Evolutionary conservation across 2,329 filamentous ascomycete species (phyloP), one percentile per base, ranked within the genome.

Genomic region (Fusarium hainanense): DNA sequence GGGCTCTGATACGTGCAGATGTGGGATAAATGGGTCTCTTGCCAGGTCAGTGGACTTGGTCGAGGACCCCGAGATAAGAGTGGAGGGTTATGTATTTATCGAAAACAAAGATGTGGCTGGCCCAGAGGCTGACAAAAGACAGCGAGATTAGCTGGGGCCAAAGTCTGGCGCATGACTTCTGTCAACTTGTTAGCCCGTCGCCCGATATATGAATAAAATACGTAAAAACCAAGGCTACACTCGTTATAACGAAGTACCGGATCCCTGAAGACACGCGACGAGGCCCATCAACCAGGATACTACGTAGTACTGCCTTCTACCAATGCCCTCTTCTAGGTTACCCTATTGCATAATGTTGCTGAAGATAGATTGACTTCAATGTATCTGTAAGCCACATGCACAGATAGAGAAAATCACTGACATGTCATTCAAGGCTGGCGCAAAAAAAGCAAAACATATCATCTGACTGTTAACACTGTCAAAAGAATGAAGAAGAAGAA

Each of bases 181-280:
- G 42, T 66, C 61, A 40, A 8, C 6, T 4, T 21, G 1, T 12
- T 4, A 16, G 3, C 8, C 14, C 10, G 3, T 20, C 13, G 14
- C 28, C n/a, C 30, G 11, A 4, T 66, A 55, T 14, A 6, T 10
- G 21, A 23, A 61, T 50, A 55, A 16, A 7, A 21, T 44, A 58
- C 42, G 14, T 34, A 62, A 42, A 49, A 58, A 48, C 34, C 59
- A 34, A 42, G 34, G 14, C 18, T 10, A 27, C 18, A 28, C 67
- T 58, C 58, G 27, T 54, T 68, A 68, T 47, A 54, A 21, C 37
- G 23, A 42, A 44, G 57, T 49, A 34, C 23, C 23, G 27, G 42
- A 68, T 67, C 62, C 63, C 57, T 68, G 58, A 54, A 43, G 40
- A 71, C 71, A 69, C 71, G 69, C 71, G 71, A 70, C 46, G 48